A percentile compares a stretch with the other conserved stretches of the same genome.
Evolutionary conservation across 2,329 filamentous ascomycete species (phyloP).

Genomic region (Monosporascus sp.): DNA sequence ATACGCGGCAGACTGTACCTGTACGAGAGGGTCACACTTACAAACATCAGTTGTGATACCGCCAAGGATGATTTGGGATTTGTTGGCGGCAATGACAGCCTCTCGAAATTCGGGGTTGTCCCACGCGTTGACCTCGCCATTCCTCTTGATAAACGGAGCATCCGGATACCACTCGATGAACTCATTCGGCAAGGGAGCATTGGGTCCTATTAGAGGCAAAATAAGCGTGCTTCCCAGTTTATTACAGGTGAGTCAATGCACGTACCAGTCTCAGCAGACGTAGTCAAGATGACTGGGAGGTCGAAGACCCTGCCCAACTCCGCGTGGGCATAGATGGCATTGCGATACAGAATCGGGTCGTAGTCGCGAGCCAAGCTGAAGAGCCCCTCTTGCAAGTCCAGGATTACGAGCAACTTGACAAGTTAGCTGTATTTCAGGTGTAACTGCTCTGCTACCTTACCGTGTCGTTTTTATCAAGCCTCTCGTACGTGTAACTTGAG

Average conservation of each 20-base stretch:
- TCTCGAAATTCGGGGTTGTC: constrained; percentile 64
- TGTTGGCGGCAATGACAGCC: constrained; percentile 59
- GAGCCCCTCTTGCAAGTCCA: constrained; percentile 56
- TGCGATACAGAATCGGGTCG: constrained; percentile 57
- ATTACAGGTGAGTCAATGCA: neutral
- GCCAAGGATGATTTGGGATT: constrained; percentile 65
- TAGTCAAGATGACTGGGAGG: constrained; percentile 64
- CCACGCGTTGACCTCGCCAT: constrained; percentile 73
- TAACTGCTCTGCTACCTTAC: constrained; percentile 7
- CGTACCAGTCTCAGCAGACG: constrained; percentile 54
- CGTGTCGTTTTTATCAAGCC: constrained; percentile 28
- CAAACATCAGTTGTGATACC: constrained; percentile 73
- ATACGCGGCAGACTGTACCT: constrained; percentile 13
- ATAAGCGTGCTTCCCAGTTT: neutral
- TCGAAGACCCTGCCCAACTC: constrained; percentile 61
- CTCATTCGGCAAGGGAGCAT: constrained; percentile 65
- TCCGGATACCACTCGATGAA: constrained; percentile 63
- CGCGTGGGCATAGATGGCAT: constrained; percentile 64
- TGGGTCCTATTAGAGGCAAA: constrained; percentile 46
- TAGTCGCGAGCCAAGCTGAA: constrained; percentile 60
- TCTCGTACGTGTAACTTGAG: constrained; percentile 22
- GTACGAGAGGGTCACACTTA: constrained; percentile 21
- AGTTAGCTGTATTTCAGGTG: constrained; percentile 19
- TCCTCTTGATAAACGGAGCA: constrained; percentile 59
- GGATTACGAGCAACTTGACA: constrained; percentile 46